Base-by-base conservation (phyloP, 164 flowering plant species). In the Houttuynia cordata region DNA sequence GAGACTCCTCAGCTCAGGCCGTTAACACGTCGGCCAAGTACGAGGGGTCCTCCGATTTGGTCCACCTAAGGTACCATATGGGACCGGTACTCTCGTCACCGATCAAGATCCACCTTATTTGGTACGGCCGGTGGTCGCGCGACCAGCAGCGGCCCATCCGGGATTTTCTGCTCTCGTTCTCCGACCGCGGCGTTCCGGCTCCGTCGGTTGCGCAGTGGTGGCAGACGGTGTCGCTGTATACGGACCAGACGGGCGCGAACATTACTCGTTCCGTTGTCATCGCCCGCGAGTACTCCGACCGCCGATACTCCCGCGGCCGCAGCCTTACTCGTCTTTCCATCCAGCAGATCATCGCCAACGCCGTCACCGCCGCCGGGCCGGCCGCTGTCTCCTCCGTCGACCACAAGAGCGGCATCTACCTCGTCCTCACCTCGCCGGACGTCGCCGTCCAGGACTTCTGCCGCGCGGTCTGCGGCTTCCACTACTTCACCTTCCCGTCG, bases 201-300 rank as follows among this genome's bases (percentile, higher is more conserved):
- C 86, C 94, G 24, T 76, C 91, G 52, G 88, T 92, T 14, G 53
- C 96, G 54, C 76, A 83, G 12, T 93, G 98, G 97, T 93, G 98
- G 98, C 64, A 68, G 37, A 89, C 96, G 12, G 83, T 76, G 50
- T 51, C 85, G 0, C 86, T 87, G 60, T 93, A 93, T 78, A 76
- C 97, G n/a, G 98, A 93, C 65, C 97, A 87, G 64, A 90, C 98
- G 49, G 88, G 84, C 14, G 83, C 88, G 61, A 93, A 93, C 63
- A 74, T 93, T 51, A 81, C 97, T 25, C 67, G 79, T 13, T 53
- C 74, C 18, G 60, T 90, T 21, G 61, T 70, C 52, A 51, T 93
- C 63, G 81, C 88, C 45, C 86, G 82, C 5, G 97, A 93, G 68
- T 78, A 78, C 75, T n/a, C 65, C 52, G 96, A 93, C 69, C 49